Evolutionary conservation across 2,329 filamentous ascomycete genomes (phyloP).

Genomic region (Venturiaceae sp.): DNA sequence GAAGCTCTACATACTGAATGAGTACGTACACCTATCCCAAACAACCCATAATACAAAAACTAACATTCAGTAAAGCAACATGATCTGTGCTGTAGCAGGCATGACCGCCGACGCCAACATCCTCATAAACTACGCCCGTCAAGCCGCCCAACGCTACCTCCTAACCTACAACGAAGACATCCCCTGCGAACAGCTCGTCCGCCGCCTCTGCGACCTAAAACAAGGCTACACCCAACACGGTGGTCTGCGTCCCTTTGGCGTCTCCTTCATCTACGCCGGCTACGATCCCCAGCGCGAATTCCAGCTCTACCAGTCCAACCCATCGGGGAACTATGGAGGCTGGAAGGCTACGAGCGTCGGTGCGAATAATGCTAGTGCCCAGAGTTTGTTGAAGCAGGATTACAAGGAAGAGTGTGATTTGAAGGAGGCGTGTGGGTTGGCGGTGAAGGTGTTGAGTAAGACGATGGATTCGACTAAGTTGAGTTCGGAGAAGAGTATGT

Average conservation of each 20-base stretch:
- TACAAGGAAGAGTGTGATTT: conserved; percentile 98
- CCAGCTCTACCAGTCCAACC: conserved; percentile 98
- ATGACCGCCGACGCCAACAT: conserved; percentile 99
- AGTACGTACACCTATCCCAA: conserved; percentile 49
- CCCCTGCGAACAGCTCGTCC: conserved; percentile 96
- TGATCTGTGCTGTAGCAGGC: conserved; percentile 98
- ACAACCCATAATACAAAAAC: not conserved
- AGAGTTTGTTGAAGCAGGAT: conserved; percentile 96
- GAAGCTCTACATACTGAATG: conserved; percentile 99
- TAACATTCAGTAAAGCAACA: conserved; percentile 58
- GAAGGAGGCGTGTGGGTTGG: conserved; percentile 93
- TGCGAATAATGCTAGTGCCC: conserved; percentile 95
- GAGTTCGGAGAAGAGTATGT: conserved; percentile 96
- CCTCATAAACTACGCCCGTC: conserved; percentile 98
- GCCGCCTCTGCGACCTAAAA: conserved; percentile 93
- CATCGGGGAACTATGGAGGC: conserved; percentile 95
- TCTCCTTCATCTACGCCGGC: conserved; percentile 98
- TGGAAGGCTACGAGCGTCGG: conserved; percentile 99
- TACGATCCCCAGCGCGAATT: conserved; percentile 95
- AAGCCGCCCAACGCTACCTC: conserved; percentile 94
- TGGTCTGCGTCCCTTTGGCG: conserved; percentile 94
- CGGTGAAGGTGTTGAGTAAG: conserved; percentile 98
- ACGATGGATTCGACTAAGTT: conserved; percentile 99
- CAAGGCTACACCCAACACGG: conserved; percentile 99
- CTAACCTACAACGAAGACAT: conserved; percentile 99